Percentiles rank a stretch among this genome's conserved stretches.
phyloP scores from a whole-genome alignment of 768 basidiomycete species.

The Nidula microcarpa region DNA sequence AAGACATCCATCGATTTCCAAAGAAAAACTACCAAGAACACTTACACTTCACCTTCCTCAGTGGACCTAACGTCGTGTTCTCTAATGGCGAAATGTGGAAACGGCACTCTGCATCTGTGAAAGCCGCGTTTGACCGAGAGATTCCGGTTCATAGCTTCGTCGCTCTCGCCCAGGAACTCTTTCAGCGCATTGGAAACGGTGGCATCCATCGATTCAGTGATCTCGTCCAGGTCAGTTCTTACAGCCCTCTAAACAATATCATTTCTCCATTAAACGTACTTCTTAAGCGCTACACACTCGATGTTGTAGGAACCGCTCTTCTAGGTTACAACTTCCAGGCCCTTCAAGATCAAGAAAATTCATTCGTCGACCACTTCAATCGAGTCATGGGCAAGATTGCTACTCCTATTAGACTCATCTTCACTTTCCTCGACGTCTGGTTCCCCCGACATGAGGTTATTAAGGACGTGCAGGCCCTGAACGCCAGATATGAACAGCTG shows the following conservation, averaged over 20 bases:
- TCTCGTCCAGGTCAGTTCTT: slow-evolving; percentile 14
- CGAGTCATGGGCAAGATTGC: slow-evolving; percentile 30
- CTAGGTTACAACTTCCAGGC: slow-evolving; percentile 34
- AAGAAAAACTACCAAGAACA: slow-evolving; percentile 27
- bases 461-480: slow-evolving; percentile 23
- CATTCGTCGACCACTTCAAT: slow-evolving; percentile 33
- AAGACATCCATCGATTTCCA: slow-evolving; percentile 17
- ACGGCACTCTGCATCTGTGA: slow-evolving; percentile 29
- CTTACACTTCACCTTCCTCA: slow-evolving; percentile 30
- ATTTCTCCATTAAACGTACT: neutral
- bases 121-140: slow-evolving; percentile 25
- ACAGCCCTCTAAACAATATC: neutral
- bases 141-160: slow-evolving; percentile 30
- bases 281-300: slow-evolving; percentile 26
- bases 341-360: slow-evolving; percentile 21
- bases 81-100: slow-evolving; percentile 35
- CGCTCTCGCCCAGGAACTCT: slow-evolving; percentile 23
- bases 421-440: slow-evolving; percentile 23
- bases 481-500: slow-evolving; percentile 18
- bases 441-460: slow-evolving; percentile 25
- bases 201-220: slow-evolving; percentile 23
- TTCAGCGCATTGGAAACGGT: slow-evolving; percentile 23
- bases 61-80: slow-evolving; percentile 30
- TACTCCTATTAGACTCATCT: slow-evolving; percentile 26
- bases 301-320: slow-evolving; percentile 31